Conservation (phyloP, 2,329 filamentous ascomycete species). For the Bipolaris cookei region DNA sequence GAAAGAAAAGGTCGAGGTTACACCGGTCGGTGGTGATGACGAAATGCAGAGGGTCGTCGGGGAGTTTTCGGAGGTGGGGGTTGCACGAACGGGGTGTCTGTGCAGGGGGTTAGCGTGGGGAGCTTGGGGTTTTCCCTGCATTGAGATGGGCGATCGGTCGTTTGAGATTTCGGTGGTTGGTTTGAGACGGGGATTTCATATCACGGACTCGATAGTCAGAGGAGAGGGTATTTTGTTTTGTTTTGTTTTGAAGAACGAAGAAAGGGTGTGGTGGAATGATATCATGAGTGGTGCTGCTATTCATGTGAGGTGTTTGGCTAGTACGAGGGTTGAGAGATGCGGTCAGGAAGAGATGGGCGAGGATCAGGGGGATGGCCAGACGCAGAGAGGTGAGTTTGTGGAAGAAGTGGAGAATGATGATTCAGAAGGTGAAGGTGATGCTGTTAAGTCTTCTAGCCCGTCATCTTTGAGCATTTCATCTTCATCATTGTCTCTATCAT, state of each 20-base stretch:
- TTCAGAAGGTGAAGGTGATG: not conserved
- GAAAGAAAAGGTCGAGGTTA: not conserved
- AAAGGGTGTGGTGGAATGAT: constrained; percentile 4
- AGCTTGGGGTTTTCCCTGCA: not conserved
- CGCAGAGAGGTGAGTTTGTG: too few species aligned
- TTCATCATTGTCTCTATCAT: constrained; percentile 7
- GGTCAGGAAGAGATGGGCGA: constrained; percentile 3
- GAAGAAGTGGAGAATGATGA: not conserved
- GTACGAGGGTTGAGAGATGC: constrained; percentile 18
- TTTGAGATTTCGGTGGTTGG: not conserved
- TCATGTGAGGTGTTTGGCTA: constrained; percentile 30
- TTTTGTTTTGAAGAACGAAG: too few species aligned
- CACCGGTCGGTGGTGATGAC: constrained; percentile 13
- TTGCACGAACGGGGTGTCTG: constrained; percentile 21
- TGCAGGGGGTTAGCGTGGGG: constrained; percentile 28
- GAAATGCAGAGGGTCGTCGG: constrained; percentile 12
- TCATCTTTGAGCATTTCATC: not conserved
- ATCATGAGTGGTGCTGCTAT: constrained; percentile 26
- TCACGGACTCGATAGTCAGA: too few species aligned
- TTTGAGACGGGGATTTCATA: not conserved
- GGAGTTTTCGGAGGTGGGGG: not conserved
- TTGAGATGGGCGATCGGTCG: not conserved
- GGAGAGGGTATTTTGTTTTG: too few species aligned
- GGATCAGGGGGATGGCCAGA: not conserved
- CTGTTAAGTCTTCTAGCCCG: not conserved